Percentiles rank a stretch among this genome's conserved stretches.
Evolutionary conservation across 768 basidiomycete genomes (phyloP).

Genomic region (Mycena epipterygia): DNA sequence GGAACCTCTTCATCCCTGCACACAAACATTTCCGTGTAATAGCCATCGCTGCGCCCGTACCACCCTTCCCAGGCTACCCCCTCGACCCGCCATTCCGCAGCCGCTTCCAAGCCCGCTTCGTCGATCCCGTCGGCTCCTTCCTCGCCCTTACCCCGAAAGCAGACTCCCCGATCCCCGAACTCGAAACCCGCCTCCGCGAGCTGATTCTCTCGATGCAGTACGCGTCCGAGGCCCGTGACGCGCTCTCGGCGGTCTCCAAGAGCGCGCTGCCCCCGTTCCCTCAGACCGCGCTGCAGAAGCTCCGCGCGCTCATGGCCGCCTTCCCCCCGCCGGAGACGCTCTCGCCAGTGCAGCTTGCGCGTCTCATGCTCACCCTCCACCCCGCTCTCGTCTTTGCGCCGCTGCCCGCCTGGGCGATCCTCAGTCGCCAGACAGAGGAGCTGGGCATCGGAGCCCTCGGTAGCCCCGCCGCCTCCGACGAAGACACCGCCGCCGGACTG

Average conservation of each 20-base stretch:
- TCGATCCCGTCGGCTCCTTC: constrained; percentile 70
- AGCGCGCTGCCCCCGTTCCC: constrained; percentile 73
- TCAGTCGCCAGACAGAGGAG: constrained; percentile 68
- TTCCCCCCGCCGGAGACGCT: constrained; percentile 64
- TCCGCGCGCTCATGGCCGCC: constrained; percentile 55
- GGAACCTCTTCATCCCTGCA: constrained; percentile 70
- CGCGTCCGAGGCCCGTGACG: constrained; percentile 69
- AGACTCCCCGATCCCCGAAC: constrained; percentile 43
- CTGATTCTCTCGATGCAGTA: constrained; percentile 74
- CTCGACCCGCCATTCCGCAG: constrained; percentile 78
- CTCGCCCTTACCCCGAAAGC: constrained; percentile 55
- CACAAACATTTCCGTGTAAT: constrained; percentile 78
- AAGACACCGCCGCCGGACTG: constrained; percentile 60
- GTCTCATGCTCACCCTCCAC: constrained; percentile 70
- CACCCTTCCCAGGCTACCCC: constrained; percentile 76
- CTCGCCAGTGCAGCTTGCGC: constrained; percentile 63
- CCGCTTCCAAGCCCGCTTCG: constrained; percentile 77
- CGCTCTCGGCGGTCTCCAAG: constrained; percentile 66
- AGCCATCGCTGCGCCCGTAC: constrained; percentile 78
- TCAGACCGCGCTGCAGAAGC: constrained; percentile 71
- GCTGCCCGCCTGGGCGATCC: constrained; percentile 73
- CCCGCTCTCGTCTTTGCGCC: constrained; percentile 68
- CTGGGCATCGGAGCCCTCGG: constrained; percentile 67
- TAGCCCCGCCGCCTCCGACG: constrained; percentile 58
- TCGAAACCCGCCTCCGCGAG: constrained; percentile 60